Evolutionary conservation across 768 basidiomycete genomes (phyloP), one percentile per base, ranked within the genome.

Genomic region (Lentinus brumalis): DNA sequence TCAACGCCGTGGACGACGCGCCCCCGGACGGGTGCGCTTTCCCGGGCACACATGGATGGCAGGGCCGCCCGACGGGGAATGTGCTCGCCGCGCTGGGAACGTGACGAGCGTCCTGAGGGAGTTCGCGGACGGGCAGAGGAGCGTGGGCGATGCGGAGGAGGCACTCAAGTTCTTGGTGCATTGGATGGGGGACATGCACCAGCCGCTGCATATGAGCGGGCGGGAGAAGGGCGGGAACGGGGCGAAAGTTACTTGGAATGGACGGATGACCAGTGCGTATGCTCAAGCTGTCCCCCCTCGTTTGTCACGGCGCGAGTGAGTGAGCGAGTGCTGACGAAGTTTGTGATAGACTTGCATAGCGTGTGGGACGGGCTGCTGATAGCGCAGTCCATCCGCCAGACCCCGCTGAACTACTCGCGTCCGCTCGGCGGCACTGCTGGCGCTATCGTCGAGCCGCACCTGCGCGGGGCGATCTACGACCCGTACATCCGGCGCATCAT

Each of bases 131-230:
- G 69, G 50, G 31, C 54, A 12, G 66, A 53, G 11, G 40, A 60
- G 15, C 42, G 56, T 50, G 18, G 62, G 56, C n/a, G 71, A 68
- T 2, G 86, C 86, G 2, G 86, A 88, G 68, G 91, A 94, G 67
- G 92, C 96, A 2, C 79, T 98, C 67, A 91, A 92, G 73, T 99
- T 97, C 78, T 78, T 99, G 35, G 83, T 96, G 32, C 97, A 99
- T 73, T 98, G 94, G 67, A 56, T 97, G 11, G 95, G 96, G 0
- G 96, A 98, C 72, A 79, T 96, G 81, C 96, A 97, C 68, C 87
- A 90, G 83, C 96, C 96, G 5, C 77, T 99, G 56, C 96, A 99
- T 73, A 81, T 99, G 40, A 91, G 91, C 0, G 92, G 92, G 2
- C 80, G 94, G 16, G 86, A 94, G 66, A 81, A 91, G 32, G 96